Conservation (phyloP, 108 stramenopile species). For the Discostella stelligeroides region DNA sequence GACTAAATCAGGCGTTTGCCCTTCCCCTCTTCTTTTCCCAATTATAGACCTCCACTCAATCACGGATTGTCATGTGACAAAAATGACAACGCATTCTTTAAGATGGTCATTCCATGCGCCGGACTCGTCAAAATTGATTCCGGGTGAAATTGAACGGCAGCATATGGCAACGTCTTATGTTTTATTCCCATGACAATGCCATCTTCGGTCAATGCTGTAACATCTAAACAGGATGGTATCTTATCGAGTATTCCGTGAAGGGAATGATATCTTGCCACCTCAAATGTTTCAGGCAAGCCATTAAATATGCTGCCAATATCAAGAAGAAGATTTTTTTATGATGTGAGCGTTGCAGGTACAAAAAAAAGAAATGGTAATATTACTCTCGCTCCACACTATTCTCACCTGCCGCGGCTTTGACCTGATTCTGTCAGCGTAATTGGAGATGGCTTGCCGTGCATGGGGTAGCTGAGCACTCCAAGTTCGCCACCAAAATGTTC, state of each 20-base stretch:
- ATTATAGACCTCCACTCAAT: no score
- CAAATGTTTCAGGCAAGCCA: conserved; percentile 87
- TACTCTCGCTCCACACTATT: not conserved
- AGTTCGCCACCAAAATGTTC: conserved; percentile 96
- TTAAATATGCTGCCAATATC: conserved; percentile 74
- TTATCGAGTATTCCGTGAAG: conserved; percentile 84
- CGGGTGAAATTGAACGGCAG: conserved; percentile 99
- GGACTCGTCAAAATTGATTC: conserved; percentile 96
- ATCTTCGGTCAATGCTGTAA: conserved; percentile 93
- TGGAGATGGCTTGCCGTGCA: conserved; percentile 95
- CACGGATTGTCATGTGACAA: conserved; percentile 41
- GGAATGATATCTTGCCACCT: conserved; percentile 97
- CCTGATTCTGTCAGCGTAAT: conserved; percentile 75
- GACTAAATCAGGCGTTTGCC: no score
- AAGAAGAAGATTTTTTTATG: not conserved
- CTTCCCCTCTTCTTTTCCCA: no score
- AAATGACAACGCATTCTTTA: conserved; percentile 80
- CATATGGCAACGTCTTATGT: conserved; percentile 92
- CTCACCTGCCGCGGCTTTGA: conserved; percentile 57
- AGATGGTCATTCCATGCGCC: conserved; percentile 85
- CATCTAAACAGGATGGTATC: conserved; percentile 79
- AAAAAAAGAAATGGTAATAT: not conserved
- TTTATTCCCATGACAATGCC: conserved; percentile 96
- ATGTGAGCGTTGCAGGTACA: conserved; percentile 10
- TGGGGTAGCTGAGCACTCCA: conserved; percentile 91